These are phyloP conservation scores for Heracleum sosnowskyi DNA, from an alignment of 129 eudicot genomes.

Conservation along the genomic window DNA sequence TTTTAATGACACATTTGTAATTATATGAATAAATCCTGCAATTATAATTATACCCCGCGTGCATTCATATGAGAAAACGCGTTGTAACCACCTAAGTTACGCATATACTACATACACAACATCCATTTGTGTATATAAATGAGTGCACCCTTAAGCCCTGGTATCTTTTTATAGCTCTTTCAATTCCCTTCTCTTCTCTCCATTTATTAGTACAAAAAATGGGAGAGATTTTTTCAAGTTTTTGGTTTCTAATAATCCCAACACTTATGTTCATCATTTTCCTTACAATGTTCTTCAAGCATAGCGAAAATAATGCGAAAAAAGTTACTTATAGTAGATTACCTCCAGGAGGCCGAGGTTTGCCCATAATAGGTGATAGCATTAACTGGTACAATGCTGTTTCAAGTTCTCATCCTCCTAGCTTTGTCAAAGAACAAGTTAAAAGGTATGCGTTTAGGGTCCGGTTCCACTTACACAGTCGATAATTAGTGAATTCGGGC, in stretches of 20 bases:
- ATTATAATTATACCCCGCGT: too few species aligned
- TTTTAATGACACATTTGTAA: too few species aligned
- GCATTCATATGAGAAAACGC: too few species aligned
- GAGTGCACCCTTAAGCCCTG: background rate
- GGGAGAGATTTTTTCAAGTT: constrained; percentile 9
- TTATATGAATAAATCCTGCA: too few species aligned
- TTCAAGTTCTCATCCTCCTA: constrained; percentile 75
- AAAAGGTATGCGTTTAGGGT: constrained; percentile 22
- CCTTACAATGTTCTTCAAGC: background rate
- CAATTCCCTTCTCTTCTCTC: too few species aligned
- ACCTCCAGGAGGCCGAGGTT: constrained; percentile 73
- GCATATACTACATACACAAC: background rate
- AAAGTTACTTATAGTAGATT: constrained; percentile 10
- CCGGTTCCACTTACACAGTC: background rate
- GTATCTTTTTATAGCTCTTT: too few species aligned
- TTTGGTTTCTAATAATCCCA: constrained; percentile 11
- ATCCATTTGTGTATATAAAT: background rate
- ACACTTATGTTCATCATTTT: constrained; percentile 16
- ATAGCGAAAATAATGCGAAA: constrained; percentile 2
- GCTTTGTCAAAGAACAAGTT: constrained; percentile 60
- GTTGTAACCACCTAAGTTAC: too few species aligned
- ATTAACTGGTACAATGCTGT: constrained; percentile 70
- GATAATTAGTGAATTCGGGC: background rate
- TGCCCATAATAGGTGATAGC: constrained; percentile 73
- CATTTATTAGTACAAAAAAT: background rate